Evolutionary conservation across 192 early-diverging fungal species (phyloP), one percentile per base, ranked within the genome.

Genomic region (Phycomyces nitens): DNA sequence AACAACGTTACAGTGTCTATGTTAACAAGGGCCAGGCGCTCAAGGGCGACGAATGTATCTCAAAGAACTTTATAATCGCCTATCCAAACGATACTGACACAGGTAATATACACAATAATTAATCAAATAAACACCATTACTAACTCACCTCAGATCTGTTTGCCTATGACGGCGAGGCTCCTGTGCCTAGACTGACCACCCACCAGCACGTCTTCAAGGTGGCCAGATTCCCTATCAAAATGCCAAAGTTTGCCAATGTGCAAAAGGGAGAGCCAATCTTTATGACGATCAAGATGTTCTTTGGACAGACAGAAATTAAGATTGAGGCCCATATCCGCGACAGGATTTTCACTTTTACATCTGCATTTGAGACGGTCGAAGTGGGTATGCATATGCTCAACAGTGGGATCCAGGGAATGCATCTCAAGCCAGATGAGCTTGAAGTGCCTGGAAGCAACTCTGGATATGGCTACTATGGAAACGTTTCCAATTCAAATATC

Each of bases 271-370:
- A 79, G 21, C 77, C 77, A 55, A 72, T 82, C 27, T 72, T 75
- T 56, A 79, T 82, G 77, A 74, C 64, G 20, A 76, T 76, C 61
- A 70, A 69, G 9, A 76, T 76, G 74, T 76, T 71, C 67, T 79
- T 82, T 71, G 80, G 80, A n/a, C 64, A 79, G 56, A 82, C 78
- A 40, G 80, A 82, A 58, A 75, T 82, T 62, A 74, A 75, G 51
- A 77, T 77, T 49, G 79, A 80, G 47, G 75, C 3, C 38, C 16
- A 42, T 12, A 59, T 59, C 23, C 57, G 42, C n/a, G 38, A 59
- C 41, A 42, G 23, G 15, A 59, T 42, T 16, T 59, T 59, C 11
- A 42, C 39, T 24, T 59, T 59, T 43, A 59, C 57, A 16, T 59
- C 57, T 20, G 49, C 74, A 12, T 76, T 76, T 52, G 70, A 72